A percentile compares a stretch with the other conserved stretches of the same genome.
Evolutionary conservation across 2,329 filamentous ascomycete species (phyloP).

Genomic region (Piedraia hortae): DNA sequence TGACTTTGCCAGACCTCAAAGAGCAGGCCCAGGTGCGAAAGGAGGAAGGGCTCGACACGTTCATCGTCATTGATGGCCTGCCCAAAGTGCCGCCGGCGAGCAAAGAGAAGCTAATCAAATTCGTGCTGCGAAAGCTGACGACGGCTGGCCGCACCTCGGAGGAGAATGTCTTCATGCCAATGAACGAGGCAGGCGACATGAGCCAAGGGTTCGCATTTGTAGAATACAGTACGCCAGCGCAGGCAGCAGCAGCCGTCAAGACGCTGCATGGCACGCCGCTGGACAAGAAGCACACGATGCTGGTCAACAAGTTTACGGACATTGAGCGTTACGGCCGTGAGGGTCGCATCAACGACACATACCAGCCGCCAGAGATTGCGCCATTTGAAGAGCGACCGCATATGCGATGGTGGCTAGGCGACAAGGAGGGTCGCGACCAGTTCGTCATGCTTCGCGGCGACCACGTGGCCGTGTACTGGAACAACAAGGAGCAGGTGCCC

Average conservation of each 20-base stretch:
- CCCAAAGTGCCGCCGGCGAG: constrained; percentile 71
- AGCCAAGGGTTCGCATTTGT: constrained; percentile 89
- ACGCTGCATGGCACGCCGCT: constrained; percentile 64
- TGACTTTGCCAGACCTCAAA: constrained; percentile 35
- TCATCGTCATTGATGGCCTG: constrained; percentile 85
- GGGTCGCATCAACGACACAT: constrained; percentile 78
- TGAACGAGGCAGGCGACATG: constrained; percentile 51
- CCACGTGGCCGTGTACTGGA: constrained; percentile 87
- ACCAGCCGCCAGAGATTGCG: constrained; percentile 53
- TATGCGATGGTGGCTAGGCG: constrained; percentile 73
- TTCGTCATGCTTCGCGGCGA: constrained; percentile 86
- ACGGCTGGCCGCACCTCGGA: constrained; percentile 61
- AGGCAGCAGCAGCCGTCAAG: constrained; percentile 72
- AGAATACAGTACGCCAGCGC: constrained; percentile 72
- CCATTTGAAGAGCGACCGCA: constrained; percentile 83
- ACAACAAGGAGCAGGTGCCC: constrained; percentile 76
- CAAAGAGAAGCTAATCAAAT: constrained; percentile 86
- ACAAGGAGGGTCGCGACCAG: constrained; percentile 74
- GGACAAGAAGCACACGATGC: constrained; percentile 87
- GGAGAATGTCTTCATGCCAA: constrained; percentile 77
- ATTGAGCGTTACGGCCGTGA: constrained; percentile 90
- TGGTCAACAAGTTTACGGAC: constrained; percentile 94
- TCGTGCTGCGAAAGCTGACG: constrained; percentile 79
- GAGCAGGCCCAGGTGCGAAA: constrained; percentile 90
- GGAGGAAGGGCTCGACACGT: constrained; percentile 86